These are phyloP conservation scores for Cordyceps javanica DNA, from an alignment of 2,329 filamentous ascomycete species.

Conservation along the genomic window DNA sequence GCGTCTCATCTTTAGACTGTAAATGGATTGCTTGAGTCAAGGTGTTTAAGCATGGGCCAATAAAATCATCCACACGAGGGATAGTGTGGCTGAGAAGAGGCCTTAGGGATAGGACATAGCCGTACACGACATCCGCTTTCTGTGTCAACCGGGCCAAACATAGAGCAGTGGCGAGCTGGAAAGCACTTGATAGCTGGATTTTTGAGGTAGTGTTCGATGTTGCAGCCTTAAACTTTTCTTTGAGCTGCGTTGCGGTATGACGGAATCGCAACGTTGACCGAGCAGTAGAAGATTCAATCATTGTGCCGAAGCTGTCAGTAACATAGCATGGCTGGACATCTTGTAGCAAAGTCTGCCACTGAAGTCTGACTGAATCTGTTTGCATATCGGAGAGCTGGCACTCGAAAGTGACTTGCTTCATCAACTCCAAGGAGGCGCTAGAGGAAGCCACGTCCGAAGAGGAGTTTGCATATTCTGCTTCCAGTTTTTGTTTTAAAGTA, in stretches of 20 bases:
- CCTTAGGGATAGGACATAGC: slow-evolving; percentile 17
- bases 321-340: too few relatives aligned
- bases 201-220: too few relatives aligned
- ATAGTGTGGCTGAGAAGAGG: slow-evolving; percentile 12
- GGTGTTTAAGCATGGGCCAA: slow-evolving; percentile 21
- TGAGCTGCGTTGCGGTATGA: slow-evolving; percentile 11
- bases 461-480: too few relatives aligned
- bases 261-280: slow-evolving; percentile 9
- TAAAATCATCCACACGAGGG: background rate
- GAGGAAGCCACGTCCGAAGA: too few relatives aligned
- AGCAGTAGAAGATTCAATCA: background rate
- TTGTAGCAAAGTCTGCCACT: too few relatives aligned
- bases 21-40: slow-evolving; percentile 16
- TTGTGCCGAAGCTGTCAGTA: background rate
- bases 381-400: too few relatives aligned
- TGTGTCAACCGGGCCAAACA: slow-evolving; percentile 16
- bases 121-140: slow-evolving; percentile 14
- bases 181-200: too few relatives aligned
- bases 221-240: too few relatives aligned
- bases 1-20: background rate
- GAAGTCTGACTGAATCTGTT: too few relatives aligned
- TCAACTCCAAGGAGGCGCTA: too few relatives aligned
- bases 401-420: background rate
- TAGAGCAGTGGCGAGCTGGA: slow-evolving; percentile 16
- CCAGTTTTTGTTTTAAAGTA: slow-evolving; percentile 14